These are phyloP conservation scores for Ploettnerulaceae sp. DNA, from an alignment of 2,329 filamentous ascomycete species.

Conservation along the genomic window DNA sequence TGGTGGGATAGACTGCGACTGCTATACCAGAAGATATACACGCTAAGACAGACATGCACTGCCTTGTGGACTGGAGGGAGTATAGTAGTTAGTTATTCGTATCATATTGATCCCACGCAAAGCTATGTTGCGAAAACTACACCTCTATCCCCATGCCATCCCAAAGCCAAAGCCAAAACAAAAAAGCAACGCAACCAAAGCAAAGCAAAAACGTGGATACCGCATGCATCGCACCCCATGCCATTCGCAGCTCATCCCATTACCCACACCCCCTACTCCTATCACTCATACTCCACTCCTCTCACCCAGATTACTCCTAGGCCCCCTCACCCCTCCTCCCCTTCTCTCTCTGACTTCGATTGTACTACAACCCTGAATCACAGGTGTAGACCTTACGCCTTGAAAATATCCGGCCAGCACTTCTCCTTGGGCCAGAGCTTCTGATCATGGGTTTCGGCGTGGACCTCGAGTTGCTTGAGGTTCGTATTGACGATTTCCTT, in stretches of 20 bases:
- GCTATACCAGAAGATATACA: no score
- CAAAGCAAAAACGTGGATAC: no score
- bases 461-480: slow-evolving; percentile 46
- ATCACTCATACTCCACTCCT: background rate
- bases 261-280: background rate
- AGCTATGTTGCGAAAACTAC: background rate
- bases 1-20: no score
- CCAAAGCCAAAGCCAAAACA: background rate
- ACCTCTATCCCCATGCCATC: background rate
- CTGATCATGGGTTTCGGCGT: slow-evolving; percentile 46
- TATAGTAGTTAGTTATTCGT: slow-evolving; percentile 3
- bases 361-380: no score
- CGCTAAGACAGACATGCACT: no score
- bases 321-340: no score
- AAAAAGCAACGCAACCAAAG: no score
- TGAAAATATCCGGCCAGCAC: slow-evolving; percentile 46
- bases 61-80: no score
- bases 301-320: background rate
- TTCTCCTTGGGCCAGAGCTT: slow-evolving; percentile 52
- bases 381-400: slow-evolving; percentile 7
- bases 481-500: slow-evolving; percentile 50
- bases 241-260: background rate
- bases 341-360: no score
- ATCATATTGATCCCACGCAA: slow-evolving; percentile 5
- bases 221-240: background rate